Evolutionary conservation across 1,284 basidiomycete genomes (phyloP), one percentile per base, ranked within the genome.

Genomic region (Sphagnurus paluster): DNA sequence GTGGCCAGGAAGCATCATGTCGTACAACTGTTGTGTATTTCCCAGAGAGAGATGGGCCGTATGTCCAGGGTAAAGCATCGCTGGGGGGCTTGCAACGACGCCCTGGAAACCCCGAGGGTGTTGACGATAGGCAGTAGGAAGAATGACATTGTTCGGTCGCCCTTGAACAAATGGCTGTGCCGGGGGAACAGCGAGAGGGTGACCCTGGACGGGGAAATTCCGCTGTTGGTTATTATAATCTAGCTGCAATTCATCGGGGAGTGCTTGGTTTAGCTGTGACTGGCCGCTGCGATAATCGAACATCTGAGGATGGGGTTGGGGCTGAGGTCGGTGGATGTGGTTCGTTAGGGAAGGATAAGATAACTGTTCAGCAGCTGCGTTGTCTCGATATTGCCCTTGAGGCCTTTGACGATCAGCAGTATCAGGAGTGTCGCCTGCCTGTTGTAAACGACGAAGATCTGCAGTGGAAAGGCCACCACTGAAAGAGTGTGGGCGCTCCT

Each of bases 401-500:
- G 69, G 60, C 70, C 72, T 70, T 54, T 66, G 68, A 58, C 56
- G 54, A 63, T 72, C 60, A 44, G 57, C 42, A 42, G 53, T 57
- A 58, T 73, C 64, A 49, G 48, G 53, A 50, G 69, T 69, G 48
- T 80, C 80, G 35, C 77, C 83, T 21, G 74, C 79, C 57, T 85
- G 82, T 60, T 86, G 84, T 46, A 89, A 68, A 54, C 86, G 84
- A 52, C 81, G 80, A 49, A 89, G 71, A 52, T 89, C 86, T 39
- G 82, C 80, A 43, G 70, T 74, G 11, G 86, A 86, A 34, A 89
- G 67, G 19, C 84, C 84, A 26, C 87, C 87, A 50, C 82, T 88
- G 62, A 87, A 89, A 0, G 87, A 88, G 60, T 86, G 85, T 13
- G 86, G 87, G 44, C 87, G 77, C 60, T 87, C 87, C 60, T 85